A percentile compares a stretch with the other conserved stretches of the same genome.
These are phyloP conservation scores for Fusarium burgessii DNA, from an alignment of 2,329 filamentous ascomycete species.

Conservation along the genomic window DNA sequence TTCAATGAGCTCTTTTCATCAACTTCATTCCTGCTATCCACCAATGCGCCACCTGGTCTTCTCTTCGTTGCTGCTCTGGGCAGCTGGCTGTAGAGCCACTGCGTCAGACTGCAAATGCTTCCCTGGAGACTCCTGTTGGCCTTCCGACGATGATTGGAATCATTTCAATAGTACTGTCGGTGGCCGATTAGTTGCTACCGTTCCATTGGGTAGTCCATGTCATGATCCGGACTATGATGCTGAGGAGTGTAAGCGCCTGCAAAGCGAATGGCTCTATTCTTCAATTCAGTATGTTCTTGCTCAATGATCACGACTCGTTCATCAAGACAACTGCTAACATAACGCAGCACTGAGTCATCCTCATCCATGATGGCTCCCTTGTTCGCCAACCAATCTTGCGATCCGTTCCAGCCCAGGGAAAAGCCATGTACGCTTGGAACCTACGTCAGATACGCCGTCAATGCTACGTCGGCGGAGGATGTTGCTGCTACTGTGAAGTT, in stretches of 20 bases:
- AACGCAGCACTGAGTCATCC: constrained; percentile 28
- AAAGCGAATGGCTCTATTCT: constrained; percentile 58
- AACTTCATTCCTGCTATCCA: accelerated
- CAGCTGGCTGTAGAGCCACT: not conserved
- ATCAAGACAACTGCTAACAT: not conserved
- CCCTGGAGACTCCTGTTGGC: constrained; percentile 66
- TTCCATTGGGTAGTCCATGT: constrained; percentile 63
- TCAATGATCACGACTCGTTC: too few relatives aligned
- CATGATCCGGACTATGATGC: constrained; percentile 62
- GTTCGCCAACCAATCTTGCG: constrained; percentile 56
- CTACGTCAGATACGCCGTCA: constrained; percentile 56
- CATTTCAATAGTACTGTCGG: constrained; percentile 62
- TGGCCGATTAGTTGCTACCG: constrained; percentile 62
- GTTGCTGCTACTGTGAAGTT: constrained; percentile 50
- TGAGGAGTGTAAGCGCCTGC: constrained; percentile 56
- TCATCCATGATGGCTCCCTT: constrained; percentile 52
- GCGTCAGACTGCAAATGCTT: constrained; percentile 19
- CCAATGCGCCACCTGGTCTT: not conserved
- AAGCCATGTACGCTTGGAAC: constrained; percentile 58
- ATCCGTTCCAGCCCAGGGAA: constrained; percentile 49
- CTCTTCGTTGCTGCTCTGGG: not conserved
- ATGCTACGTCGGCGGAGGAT: constrained; percentile 48
- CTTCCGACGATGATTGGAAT: constrained; percentile 57
- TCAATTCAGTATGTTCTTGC: constrained; percentile 56
- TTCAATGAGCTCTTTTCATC: accelerated